These are phyloP conservation scores for Tolypocladium album DNA, from an alignment of 2,329 filamentous ascomycete genomes.

Conservation along the genomic window DNA sequence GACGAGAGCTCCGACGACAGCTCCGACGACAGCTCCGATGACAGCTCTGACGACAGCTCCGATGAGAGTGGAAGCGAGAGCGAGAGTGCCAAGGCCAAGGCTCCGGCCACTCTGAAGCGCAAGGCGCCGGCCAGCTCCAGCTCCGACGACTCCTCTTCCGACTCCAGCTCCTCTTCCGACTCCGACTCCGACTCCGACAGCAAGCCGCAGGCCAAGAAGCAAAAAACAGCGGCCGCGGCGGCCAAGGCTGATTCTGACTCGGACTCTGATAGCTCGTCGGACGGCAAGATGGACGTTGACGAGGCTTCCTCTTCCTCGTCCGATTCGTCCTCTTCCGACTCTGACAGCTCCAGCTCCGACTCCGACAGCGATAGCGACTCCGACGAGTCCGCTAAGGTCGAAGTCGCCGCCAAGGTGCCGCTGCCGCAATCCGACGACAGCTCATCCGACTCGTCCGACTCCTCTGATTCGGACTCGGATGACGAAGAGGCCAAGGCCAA, in stretches of 20 bases:
- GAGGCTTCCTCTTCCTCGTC: slow-evolving; percentile 24
- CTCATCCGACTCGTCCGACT: slow-evolving; percentile 19
- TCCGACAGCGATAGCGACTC: slow-evolving; percentile 18
- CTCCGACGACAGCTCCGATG: slow-evolving; percentile 5
- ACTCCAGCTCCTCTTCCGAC: slow-evolving; percentile 20
- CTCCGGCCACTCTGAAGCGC: slow-evolving; percentile 26
- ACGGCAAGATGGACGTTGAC: slow-evolving; percentile 8
- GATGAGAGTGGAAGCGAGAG: slow-evolving; percentile 14
- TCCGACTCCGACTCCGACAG: slow-evolving; percentile 34
- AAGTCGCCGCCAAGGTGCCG: slow-evolving; percentile 27
- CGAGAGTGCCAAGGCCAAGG: slow-evolving; percentile 11
- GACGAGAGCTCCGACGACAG: slow-evolving; percentile 15
- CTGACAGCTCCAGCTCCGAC: slow-evolving; percentile 22
- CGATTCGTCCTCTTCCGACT: slow-evolving; percentile 19
- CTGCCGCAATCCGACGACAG: slow-evolving; percentile 31
- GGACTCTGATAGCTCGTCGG: slow-evolving; percentile 6
- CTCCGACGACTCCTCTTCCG: not conserved
- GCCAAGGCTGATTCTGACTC: slow-evolving; percentile 7
- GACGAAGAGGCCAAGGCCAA: slow-evolving; percentile 15
- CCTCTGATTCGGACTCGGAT: slow-evolving; percentile 24
- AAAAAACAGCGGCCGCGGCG: slow-evolving; percentile 23
- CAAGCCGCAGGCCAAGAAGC: slow-evolving; percentile 42
- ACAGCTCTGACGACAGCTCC: slow-evolving; percentile 14
- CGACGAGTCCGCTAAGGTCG: slow-evolving; percentile 15
- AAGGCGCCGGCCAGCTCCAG: slow-evolving; percentile 22